phyloP scores from a whole-genome alignment of 2,329 filamentous ascomycete species.

The Diaporthe ilicicola region DNA sequence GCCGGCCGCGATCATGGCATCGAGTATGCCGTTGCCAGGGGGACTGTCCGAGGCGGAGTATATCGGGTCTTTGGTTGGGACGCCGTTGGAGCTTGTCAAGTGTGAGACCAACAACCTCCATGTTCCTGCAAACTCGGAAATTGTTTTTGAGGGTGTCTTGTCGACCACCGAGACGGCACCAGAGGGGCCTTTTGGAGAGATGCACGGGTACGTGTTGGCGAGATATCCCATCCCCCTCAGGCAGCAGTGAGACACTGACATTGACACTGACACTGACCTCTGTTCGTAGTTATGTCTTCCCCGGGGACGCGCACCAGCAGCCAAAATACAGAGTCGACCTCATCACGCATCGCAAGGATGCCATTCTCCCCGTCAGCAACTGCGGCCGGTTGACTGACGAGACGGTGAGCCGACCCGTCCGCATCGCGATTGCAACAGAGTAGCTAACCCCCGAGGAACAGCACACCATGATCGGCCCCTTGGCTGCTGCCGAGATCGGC shows the following conservation, averaged over 20 bases:
- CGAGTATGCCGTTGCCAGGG: constrained; percentile 58
- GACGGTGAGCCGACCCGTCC: constrained; percentile 39
- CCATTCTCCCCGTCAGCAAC: constrained; percentile 58
- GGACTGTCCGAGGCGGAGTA: constrained; percentile 58
- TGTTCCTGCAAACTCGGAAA: constrained; percentile 59
- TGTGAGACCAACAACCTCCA: constrained; percentile 59
- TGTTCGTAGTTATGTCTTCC: constrained; percentile 45
- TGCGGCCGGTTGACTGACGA: constrained; percentile 56
- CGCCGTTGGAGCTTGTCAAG: constrained; percentile 56
- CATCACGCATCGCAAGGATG: constrained; percentile 56
- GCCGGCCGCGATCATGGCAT: constrained; percentile 57
- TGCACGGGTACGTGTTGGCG: constrained; percentile 43
- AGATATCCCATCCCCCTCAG: not conserved
- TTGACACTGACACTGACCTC: not conserved
- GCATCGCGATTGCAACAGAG: not conserved
- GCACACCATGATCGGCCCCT: constrained; percentile 49
- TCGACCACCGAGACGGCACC: constrained; percentile 51
- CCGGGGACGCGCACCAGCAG: constrained; percentile 46
- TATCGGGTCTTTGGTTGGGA: constrained; percentile 55
- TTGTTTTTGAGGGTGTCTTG: constrained; percentile 58
- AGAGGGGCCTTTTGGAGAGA: constrained; percentile 61
- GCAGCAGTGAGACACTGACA: not conserved
- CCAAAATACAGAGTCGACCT: constrained; percentile 53
- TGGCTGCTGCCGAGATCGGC: constrained; percentile 53
- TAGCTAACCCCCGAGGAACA: constrained; percentile 3